A percentile compares a stretch with the other conserved stretches of the same genome.
phyloP scores from a whole-genome alignment of 805 yeast genomes.

The Teunomyces barrocoloradensis region DNA sequence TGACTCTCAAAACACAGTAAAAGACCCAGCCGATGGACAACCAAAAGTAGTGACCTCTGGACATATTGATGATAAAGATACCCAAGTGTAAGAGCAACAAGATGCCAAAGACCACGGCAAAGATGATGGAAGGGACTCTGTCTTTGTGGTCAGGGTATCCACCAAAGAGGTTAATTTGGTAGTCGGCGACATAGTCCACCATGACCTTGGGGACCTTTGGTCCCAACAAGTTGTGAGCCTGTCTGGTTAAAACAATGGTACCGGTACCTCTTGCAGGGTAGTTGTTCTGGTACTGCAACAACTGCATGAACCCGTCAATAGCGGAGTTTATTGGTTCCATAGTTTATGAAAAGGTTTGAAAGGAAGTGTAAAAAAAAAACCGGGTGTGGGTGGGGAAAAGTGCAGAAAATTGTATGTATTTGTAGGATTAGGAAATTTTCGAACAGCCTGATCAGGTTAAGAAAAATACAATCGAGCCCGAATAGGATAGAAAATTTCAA shows the following conservation, averaged over 20 bases:
- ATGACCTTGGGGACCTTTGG: constrained; percentile 39
- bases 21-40: constrained; percentile 51
- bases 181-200: constrained; percentile 30
- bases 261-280: constrained; percentile 34
- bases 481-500: not conserved
- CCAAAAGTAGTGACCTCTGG: constrained; percentile 61
- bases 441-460: constrained; percentile 1
- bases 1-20: constrained; percentile 50
- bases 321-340: constrained; percentile 23
- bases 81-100: constrained; percentile 45
- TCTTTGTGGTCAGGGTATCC: constrained; percentile 56
- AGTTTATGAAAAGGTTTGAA: not conserved
- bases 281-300: constrained; percentile 28
- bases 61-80: constrained; percentile 47
- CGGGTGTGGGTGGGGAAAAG: not conserved
- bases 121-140: constrained; percentile 58
- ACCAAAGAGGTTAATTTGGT: constrained; percentile 58
- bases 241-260: constrained; percentile 22
- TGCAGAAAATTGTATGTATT: not conserved
- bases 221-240: constrained; percentile 33
- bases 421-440: constrained; percentile 1
- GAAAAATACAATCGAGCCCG: not conserved
- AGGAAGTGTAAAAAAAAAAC: not conserved
- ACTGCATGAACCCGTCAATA: constrained; percentile 26
- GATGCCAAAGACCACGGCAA: constrained; percentile 51